Evolutionary conservation across 2,329 filamentous ascomycete genomes (phyloP).

Genomic region (Hypoxylon sp.): DNA sequence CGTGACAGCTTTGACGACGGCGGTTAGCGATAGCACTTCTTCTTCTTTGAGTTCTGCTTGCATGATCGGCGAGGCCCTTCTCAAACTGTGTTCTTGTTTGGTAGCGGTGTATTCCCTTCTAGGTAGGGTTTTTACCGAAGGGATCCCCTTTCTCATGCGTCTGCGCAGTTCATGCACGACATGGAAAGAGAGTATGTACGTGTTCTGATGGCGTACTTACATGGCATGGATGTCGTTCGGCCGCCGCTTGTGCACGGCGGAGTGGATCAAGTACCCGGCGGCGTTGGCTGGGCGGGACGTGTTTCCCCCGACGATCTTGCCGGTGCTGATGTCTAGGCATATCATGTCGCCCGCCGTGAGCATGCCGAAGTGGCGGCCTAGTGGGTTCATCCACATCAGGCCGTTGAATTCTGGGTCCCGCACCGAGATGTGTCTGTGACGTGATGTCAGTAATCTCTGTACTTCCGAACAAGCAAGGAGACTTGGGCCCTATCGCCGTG

Average conservation of each 20-base stretch:
- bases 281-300: conserved; percentile 71
- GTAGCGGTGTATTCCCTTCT: neutral
- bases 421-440: conserved; percentile 48
- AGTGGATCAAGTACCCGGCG: conserved; percentile 78
- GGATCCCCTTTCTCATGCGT: conserved; percentile 10
- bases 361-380: conserved; percentile 74
- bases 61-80: conserved; percentile 15
- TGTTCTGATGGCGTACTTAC: conserved; percentile 24
- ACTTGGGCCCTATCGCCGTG: neutral
- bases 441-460: conserved; percentile 5
- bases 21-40: conserved; percentile 32
- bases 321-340: conserved; percentile 68
- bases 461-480: neutral
- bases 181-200: neutral
- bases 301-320: conserved; percentile 75
- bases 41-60: conserved; percentile 7
- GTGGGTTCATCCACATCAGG: conserved; percentile 74
- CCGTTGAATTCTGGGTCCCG: conserved; percentile 49
- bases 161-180: neutral
- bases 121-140: neutral
- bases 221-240: conserved; percentile 72
- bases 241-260: conserved; percentile 74
- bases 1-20: conserved; percentile 64
- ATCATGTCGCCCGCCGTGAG: conserved; percentile 76
- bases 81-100: neutral